Evolutionary conservation across 2,329 filamentous ascomycete species (phyloP).

Genomic region (Zopfia rhizophila): DNA sequence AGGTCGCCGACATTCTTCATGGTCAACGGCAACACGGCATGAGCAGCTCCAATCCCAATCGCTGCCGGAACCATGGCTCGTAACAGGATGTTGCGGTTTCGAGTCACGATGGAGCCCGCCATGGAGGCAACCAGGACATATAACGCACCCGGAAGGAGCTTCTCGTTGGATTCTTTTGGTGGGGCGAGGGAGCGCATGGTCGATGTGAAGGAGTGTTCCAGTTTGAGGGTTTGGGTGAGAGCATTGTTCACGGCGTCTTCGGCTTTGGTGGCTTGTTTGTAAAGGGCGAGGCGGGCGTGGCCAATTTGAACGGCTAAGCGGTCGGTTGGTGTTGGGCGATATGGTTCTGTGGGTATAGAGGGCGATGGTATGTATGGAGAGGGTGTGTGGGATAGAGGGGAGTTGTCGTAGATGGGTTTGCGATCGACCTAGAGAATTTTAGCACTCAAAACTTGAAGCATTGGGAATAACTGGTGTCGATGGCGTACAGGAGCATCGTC

Average conservation of each 20-base stretch:
- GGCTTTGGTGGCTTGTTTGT: constrained; percentile 76
- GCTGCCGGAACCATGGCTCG: constrained; percentile 80
- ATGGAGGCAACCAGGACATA: constrained; percentile 95
- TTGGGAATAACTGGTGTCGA: background rate
- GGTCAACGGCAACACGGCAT: constrained; percentile 86
- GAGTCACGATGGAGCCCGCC: constrained; percentile 90
- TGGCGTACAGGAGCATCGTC: constrained; percentile 31
- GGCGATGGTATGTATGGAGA: constrained; percentile 27
- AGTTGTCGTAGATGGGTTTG: constrained; percentile 82
- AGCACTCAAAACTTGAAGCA: background rate
- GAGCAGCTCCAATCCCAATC: constrained; percentile 84
- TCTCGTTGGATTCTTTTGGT: constrained; percentile 84
- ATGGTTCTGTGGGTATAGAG: constrained; percentile 42
- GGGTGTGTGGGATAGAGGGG: constrained; percentile 25
- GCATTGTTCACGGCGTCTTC: constrained; percentile 86
- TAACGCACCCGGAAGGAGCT: constrained; percentile 86
- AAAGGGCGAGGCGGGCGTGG: constrained; percentile 80
- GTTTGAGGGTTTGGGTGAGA: constrained; percentile 81
- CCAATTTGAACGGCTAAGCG: constrained; percentile 86
- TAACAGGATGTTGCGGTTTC: constrained; percentile 86
- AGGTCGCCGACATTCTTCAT: constrained; percentile 89
- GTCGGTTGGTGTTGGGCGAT: constrained; percentile 82
- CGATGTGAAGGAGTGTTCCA: constrained; percentile 89
- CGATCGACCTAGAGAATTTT: constrained; percentile 38
- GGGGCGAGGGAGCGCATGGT: constrained; percentile 91